These are phyloP conservation scores for Aspergillus texensis DNA, from an alignment of 2,329 filamentous ascomycete genomes.

Conservation along the genomic window DNA sequence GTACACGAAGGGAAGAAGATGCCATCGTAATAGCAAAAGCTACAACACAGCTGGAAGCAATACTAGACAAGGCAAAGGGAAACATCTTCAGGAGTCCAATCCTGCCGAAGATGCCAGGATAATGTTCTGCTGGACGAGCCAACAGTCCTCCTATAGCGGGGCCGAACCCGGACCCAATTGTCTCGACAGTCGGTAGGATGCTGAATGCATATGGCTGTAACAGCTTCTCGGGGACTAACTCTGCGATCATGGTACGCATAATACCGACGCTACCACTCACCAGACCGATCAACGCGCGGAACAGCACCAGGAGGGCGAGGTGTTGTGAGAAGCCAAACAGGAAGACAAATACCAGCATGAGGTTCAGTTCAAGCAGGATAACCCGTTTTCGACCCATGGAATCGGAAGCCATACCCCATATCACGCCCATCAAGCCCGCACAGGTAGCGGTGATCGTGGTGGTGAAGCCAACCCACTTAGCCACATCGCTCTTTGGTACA, in stretches of 20 bases:
- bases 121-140: conserved; percentile 75
- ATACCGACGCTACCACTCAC: conserved; percentile 93
- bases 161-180: conserved; percentile 82
- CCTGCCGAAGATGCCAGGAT: conserved; percentile 69
- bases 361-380: conserved; percentile 73
- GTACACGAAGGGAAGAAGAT: conserved; percentile 73
- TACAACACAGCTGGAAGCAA: conserved; percentile 77
- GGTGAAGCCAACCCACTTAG: conserved; percentile 76
- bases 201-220: conserved; percentile 88
- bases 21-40: conserved; percentile 73
- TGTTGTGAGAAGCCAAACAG: conserved; percentile 82
- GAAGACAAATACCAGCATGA: conserved; percentile 81
- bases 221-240: conserved; percentile 84
- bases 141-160: conserved; percentile 86
- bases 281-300: conserved; percentile 76
- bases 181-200: conserved; percentile 91
- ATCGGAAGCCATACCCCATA: conserved; percentile 79
- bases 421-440: conserved; percentile 72
- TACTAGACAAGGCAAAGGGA: conserved; percentile 82
- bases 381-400: conserved; percentile 77
- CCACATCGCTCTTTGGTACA: conserved; percentile 67
- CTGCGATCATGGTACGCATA: conserved; percentile 86
- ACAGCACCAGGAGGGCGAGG: conserved; percentile 75
- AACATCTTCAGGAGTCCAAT: conserved; percentile 71
- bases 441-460: conserved; percentile 72